Conservation (phyloP, 176 grass and related monocot genomes). For the Elaeis guineensis region DNA sequence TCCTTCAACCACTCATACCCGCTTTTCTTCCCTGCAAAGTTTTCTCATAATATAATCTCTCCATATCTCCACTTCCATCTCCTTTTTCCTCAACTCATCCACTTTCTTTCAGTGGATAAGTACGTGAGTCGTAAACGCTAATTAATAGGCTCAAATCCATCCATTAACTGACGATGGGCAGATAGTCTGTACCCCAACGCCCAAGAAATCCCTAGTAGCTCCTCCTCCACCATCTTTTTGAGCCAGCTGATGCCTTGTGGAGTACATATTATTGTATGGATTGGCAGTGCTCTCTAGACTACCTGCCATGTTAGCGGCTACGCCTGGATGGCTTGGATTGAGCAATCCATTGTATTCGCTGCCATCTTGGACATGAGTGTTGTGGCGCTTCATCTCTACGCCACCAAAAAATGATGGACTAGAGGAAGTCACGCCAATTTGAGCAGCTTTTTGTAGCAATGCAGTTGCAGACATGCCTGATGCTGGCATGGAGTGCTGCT, state of each 20-base stretch:
- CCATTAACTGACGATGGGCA: conserved; percentile 1
- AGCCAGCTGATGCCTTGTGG: not conserved
- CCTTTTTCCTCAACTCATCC: no score
- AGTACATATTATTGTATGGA: no score
- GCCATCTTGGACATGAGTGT: not conserved
- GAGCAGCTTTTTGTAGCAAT: conserved; percentile 1
- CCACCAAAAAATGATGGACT: not conserved
- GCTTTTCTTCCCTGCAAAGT: no score
- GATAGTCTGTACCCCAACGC: not conserved
- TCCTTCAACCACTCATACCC: no score
- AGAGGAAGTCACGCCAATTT: not conserved
- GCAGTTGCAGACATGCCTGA: not conserved
- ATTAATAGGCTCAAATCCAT: not conserved
- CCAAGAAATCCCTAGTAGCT: conserved; percentile 16
- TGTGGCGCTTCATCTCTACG: not conserved
- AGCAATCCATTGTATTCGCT: not conserved
- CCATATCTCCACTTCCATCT: no score
- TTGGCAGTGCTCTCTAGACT: not conserved
- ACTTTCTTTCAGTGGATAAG: no score
- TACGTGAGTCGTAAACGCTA: no score
- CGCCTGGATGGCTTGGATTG: not conserved
- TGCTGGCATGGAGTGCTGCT: not conserved
- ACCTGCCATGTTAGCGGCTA: no score
- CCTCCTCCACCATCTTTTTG: not conserved
- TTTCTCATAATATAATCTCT: no score